Percentiles rank a stretch among this genome's conserved stretches.
Conservation (phyloP, 108 stramenopile genomes). For the Asterionellopsis glacialis region DNA sequence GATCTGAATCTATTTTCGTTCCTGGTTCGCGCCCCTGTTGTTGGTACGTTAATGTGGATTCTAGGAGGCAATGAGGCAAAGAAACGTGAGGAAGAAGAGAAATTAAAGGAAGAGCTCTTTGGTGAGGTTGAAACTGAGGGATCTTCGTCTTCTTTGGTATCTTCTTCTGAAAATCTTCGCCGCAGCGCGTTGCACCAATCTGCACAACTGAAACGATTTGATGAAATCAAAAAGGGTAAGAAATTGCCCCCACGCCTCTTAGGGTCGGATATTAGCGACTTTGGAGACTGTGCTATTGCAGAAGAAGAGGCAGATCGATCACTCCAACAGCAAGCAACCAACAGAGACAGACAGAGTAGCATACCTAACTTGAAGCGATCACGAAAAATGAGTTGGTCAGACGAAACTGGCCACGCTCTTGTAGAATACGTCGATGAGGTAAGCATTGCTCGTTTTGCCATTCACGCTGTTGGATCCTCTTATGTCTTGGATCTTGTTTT, state of each 20-base stretch:
- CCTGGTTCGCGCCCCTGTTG: conserved; percentile 51
- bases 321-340: background rate
- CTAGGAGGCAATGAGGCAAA: conserved; percentile 46
- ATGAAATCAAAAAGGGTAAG: conserved; percentile 7
- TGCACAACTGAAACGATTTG: conserved; percentile 2
- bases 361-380: conserved; percentile 6
- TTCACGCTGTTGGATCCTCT: background rate
- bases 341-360: too few relatives aligned
- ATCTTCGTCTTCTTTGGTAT: background rate
- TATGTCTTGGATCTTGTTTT: background rate
- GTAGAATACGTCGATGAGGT: conserved; percentile 69
- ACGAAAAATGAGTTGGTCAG: conserved; percentile 70
- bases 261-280: conserved; percentile 6
- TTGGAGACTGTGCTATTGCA: background rate
- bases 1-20: conserved; percentile 60
- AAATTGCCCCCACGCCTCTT: conserved; percentile 1
- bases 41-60: conserved; percentile 46
- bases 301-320: background rate
- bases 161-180: background rate
- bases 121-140: background rate
- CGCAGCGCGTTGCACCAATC: background rate
- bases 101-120: conserved; percentile 15
- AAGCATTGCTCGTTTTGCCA: conserved; percentile 22
- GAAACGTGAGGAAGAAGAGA: conserved; percentile 15
- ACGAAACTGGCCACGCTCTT: conserved; percentile 58